These are phyloP conservation scores for Hypoxylon sp. DNA, from an alignment of 2,329 filamentous ascomycete species.

Conservation along the genomic window DNA sequence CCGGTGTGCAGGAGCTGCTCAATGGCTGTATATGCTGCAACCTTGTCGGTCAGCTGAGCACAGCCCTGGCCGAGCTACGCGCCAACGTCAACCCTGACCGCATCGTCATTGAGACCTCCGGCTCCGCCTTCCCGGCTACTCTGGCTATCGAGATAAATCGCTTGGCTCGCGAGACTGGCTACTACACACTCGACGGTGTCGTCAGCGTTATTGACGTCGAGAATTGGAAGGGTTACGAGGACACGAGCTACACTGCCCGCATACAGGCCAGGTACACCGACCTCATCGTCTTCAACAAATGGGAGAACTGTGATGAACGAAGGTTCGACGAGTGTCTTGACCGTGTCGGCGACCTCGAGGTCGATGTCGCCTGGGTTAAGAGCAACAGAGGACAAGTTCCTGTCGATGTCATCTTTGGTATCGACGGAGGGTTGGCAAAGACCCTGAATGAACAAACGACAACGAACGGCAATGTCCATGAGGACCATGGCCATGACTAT, in stretches of 20 bases:
- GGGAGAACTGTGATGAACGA: conserved; percentile 82
- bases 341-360: conserved; percentile 82
- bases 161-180: conserved; percentile 75
- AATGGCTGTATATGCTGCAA: conserved; percentile 99
- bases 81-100: conserved; percentile 75
- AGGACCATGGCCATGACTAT: conserved; percentile 59
- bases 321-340: conserved; percentile 84
- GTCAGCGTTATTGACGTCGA: conserved; percentile 93
- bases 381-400: conserved; percentile 84
- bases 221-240: conserved; percentile 94
- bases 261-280: conserved; percentile 93
- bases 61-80: conserved; percentile 82
- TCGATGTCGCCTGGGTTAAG: conserved; percentile 87
- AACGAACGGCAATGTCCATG: conserved; percentile 53
- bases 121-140: conserved; percentile 89
- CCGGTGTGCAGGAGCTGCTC: conserved; percentile 91
- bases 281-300: conserved; percentile 93
- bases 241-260: conserved; percentile 89
- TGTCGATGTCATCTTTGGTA: conserved; percentile 84
- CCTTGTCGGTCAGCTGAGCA: conserved; percentile 89
- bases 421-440: conserved; percentile 84
- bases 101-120: conserved; percentile 94
- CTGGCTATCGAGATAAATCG: conserved; percentile 92
- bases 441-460: conserved; percentile 61
- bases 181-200: conserved; percentile 86